Evolutionary conservation across 352 stramenopile species (phyloP).

Genomic region (Globisporangium perplexum): DNA sequence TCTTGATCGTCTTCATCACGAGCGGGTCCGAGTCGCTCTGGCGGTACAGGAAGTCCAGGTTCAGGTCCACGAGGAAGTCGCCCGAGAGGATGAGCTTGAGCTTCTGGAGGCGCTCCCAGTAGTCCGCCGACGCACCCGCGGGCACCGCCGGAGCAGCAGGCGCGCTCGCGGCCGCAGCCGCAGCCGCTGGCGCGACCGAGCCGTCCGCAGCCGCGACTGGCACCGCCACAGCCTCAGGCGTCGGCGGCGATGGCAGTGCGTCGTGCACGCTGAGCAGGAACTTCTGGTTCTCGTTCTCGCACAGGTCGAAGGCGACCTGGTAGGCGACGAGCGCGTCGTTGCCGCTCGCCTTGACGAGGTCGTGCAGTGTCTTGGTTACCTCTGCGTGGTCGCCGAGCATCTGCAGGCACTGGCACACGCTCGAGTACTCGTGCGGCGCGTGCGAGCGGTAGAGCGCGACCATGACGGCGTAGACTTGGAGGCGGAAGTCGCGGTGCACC

Average conservation of each 20-base stretch:
- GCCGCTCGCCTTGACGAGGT: constrained; percentile 71
- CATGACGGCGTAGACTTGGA: constrained; percentile 93
- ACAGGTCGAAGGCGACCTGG: constrained; percentile 97
- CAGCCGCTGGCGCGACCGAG: constrained; percentile 10
- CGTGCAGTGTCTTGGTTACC: constrained; percentile 84
- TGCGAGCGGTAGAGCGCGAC: constrained; percentile 73
- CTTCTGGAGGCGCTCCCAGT: constrained; percentile 79
- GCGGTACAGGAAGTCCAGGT: constrained; percentile 91
- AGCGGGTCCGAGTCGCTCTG: constrained; percentile 89
- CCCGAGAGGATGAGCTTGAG: constrained; percentile 84
- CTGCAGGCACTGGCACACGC: constrained; percentile 85
- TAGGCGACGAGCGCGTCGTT: constrained; percentile 90
- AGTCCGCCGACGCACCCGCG: constrained; percentile 53
- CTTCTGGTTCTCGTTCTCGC: constrained; percentile 97
- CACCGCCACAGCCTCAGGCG: constrained; percentile 22
- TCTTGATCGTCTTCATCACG: constrained; percentile 94
- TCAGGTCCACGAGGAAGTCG: constrained; percentile 91
- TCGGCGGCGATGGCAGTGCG: constrained; percentile 55
- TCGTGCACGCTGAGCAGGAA: constrained; percentile 93
- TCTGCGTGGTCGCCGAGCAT: constrained; percentile 81
- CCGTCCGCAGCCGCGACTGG: constrained; percentile 24
- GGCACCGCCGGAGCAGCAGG: constrained; percentile 15
- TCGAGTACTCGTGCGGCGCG: constrained; percentile 63
- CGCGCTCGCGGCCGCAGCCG: constrained; percentile 12
- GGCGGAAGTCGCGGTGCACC: constrained; percentile 89